These are phyloP conservation scores for Cladosporium sp. DNA, from an alignment of 2,329 filamentous ascomycete species.

Conservation along the genomic window DNA sequence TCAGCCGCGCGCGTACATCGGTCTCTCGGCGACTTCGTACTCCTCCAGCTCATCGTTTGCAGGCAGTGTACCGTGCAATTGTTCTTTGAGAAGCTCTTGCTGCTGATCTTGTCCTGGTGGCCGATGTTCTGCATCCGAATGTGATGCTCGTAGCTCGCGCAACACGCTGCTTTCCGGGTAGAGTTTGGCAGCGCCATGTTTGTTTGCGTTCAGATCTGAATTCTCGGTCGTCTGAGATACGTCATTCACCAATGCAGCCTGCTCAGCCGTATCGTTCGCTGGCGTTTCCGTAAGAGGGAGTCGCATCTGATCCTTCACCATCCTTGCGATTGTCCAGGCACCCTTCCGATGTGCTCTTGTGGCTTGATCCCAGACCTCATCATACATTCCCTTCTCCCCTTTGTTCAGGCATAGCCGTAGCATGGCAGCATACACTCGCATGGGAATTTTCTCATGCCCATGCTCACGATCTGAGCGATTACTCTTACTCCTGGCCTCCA, in stretches of 20 bases:
- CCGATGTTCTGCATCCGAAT: not conserved
- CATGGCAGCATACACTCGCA: conserved; percentile 21
- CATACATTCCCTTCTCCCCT: conserved; percentile 15
- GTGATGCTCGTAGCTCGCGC: conserved; percentile 2
- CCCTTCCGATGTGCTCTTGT: conserved; percentile 8
- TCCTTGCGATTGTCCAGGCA: conserved; percentile 3
- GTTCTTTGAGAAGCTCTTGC: conserved; percentile 8
- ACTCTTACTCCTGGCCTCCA: conserved; percentile 13
- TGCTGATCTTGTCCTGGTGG: not conserved
- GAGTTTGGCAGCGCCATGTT: not conserved
- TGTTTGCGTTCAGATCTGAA: not conserved
- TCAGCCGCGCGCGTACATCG: conserved; percentile 15
- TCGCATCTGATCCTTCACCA: conserved; percentile 14
- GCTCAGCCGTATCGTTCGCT: not conserved
- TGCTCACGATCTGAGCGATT: not conserved
- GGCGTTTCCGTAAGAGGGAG: not conserved
- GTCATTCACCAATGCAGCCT: not conserved
- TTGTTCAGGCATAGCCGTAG: conserved; percentile 16
- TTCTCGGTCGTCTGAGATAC: not conserved
- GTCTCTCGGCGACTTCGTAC: conserved; percentile 20
- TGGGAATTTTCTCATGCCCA: conserved; percentile 13
- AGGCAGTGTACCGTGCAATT: conserved; percentile 16
- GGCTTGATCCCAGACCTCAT: conserved; percentile 17
- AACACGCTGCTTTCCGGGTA: conserved; percentile 2
- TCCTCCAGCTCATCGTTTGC: conserved; percentile 14